Evolutionary conservation across 2,329 filamentous ascomycete species (phyloP), one percentile per base, ranked within the genome.

Genomic region (Dryadomyces quercivorus): DNA sequence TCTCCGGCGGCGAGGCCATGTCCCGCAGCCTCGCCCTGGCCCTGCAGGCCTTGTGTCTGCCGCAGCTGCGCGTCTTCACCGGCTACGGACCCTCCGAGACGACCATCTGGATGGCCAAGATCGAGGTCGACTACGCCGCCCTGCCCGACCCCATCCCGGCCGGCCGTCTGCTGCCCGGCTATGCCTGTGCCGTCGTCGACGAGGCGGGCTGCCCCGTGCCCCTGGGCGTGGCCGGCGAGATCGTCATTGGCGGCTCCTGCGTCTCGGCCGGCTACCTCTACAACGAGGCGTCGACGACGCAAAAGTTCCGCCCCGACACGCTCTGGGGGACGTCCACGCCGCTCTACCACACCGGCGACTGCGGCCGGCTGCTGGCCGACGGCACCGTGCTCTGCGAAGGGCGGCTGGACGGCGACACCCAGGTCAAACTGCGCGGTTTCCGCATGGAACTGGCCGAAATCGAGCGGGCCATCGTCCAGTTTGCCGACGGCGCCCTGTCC

Each of bases 401-500:
- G 2, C 72, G 79, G 36, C 20, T 50, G 16, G n/a, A 16, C n/a
- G 69, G 69, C n/a, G 79, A 82, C 59, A 78, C 81, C 56, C 79
- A 82, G 62, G 75, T 82, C 56, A 82, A 82, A 64, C 72, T 82
- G 61, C 79, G 80, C 72, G 78, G 79, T 7, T 81, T 82, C 63
- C 75, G 79, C 20, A 75, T 82, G 46, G 78, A 82, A 62, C 72
- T 82, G 8, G 78, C 81, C 54, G 53, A 52, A 26, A 52, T 52
- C 43, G 51, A 48, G 13, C 3, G 5, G 2, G 22, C 16, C 22
- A 31, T 48, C 4, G 22, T 22, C 36, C 22, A 13, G 16, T 4
- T 18, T 20, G 20, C 40, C n/a, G 16, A 13, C 10, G 15, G 15
- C 18, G 21, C 22, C 22, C 8, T 51, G 13, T 20, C 38, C 40